Conservation (phyloP, 2,329 filamentous ascomycete genomes). For the Myriosclerotinia curreyana region DNA sequence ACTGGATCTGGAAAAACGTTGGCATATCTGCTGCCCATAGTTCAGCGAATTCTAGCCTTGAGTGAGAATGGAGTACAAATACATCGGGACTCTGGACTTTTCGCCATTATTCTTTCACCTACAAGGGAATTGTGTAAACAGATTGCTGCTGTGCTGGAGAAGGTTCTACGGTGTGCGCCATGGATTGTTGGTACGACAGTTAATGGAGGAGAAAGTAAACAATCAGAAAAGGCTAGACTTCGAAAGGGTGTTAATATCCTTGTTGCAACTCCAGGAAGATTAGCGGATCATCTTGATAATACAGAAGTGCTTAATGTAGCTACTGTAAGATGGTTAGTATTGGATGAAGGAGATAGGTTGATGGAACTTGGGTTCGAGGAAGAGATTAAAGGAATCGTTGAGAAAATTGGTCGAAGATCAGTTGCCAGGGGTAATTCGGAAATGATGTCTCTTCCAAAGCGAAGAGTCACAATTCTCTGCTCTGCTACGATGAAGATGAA, state of each 20-base stretch:
- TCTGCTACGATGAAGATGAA: conserved; percentile 98
- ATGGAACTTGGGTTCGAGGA: conserved; percentile 98
- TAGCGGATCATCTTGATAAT: conserved; percentile 89
- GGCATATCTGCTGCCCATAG: conserved; percentile 89
- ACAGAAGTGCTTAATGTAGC: conserved; percentile 86
- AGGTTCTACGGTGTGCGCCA: conserved; percentile 80
- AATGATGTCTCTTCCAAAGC: conserved; percentile 63
- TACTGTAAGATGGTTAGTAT: conserved; percentile 86
- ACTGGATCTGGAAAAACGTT: conserved; percentile 97
- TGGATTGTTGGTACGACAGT: conserved; percentile 92
- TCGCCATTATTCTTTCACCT: conserved; percentile 89
- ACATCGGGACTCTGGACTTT: conserved; percentile 82
- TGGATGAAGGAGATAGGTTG: conserved; percentile 95
- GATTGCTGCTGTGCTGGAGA: conserved; percentile 82
- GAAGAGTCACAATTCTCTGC: conserved; percentile 84
- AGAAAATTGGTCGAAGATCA: conserved; percentile 66
- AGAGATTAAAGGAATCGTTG: conserved; percentile 83
- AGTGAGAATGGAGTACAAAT: conserved; percentile 58
- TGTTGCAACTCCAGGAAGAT: conserved; percentile 86
- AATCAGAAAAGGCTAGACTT: conserved; percentile 86
- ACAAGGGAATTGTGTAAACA: conserved; percentile 94
- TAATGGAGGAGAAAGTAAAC: conserved; percentile 66
- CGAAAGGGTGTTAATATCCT: conserved; percentile 94
- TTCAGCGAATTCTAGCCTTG: conserved; percentile 81
- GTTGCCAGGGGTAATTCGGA: conserved; percentile 57